A percentile compares a stretch with the other conserved stretches of the same genome.
Evolutionary conservation across 2,329 filamentous ascomycete genomes (phyloP).

Genomic region (Nigrospora oryzae): DNA sequence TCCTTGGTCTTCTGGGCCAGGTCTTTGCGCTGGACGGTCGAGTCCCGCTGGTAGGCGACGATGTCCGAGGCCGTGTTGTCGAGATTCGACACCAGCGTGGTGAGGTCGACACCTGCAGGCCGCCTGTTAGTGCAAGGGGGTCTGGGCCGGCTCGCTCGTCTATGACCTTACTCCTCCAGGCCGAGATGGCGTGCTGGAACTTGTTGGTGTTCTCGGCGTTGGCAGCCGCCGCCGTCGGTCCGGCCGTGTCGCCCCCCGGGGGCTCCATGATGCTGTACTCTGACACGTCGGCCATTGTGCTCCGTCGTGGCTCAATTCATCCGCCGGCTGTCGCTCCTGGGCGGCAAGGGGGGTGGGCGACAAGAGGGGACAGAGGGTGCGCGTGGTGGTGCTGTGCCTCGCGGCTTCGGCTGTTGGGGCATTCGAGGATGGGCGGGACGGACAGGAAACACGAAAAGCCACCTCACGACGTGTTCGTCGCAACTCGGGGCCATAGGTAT

Average conservation of each 20-base stretch:
- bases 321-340: neutral
- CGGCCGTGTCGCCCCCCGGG: slow-evolving; percentile 10
- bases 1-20: slow-evolving; percentile 99
- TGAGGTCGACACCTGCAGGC: slow-evolving; percentile 71
- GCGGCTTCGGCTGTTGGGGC: too few relatives aligned
- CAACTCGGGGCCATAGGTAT: too few relatives aligned
- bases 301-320: slow-evolving; percentile 1
- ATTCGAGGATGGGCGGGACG: too few relatives aligned
- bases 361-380: too few relatives aligned
- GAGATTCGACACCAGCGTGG: slow-evolving; percentile 72
- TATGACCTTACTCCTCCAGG: slow-evolving; percentile 73
- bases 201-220: slow-evolving; percentile 65
- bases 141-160: slow-evolving; percentile 9
- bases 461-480: too few relatives aligned
- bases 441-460: too few relatives aligned
- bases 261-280: slow-evolving; percentile 13
- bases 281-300: slow-evolving; percentile 15
- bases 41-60: slow-evolving; percentile 84
- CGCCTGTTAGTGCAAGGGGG: too few relatives aligned
- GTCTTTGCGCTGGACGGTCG: slow-evolving; percentile 93
- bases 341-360: too few relatives aligned
- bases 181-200: slow-evolving; percentile 91
- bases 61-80: slow-evolving; percentile 95
- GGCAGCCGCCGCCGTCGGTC: slow-evolving; percentile 16
- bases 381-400: too few relatives aligned